Evolutionary conservation across 176 grass and related monocot genomes (phyloP), one percentile per base, ranked within the genome.

Genomic region (Cenchrus fungigraminus): DNA sequence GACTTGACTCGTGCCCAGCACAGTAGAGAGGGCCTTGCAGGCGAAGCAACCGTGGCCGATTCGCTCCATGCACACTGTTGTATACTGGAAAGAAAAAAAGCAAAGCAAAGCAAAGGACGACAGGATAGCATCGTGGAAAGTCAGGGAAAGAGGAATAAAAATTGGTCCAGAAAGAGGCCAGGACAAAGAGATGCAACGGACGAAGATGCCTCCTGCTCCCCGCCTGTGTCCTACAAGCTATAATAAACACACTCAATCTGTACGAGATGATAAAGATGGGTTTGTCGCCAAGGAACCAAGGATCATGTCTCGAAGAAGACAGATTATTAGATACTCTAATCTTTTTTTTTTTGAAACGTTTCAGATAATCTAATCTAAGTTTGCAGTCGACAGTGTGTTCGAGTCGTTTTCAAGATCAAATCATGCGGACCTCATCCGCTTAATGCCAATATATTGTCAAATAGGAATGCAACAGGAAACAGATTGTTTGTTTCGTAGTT

Each of bases 21-120:
- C 11, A 55, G 37, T 51, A 71, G 47, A 5, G 3, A 32, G 8
- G 46, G n/a, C 15, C 53, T 83, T 71, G 14, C 54, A 29, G n/a
- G 32, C 73, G 65, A 88, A 78, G 86, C 73, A 88, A 78, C 54
- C 86, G n/a, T 65, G 0, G 44, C 19, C 31, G 15, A 71, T 78
- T 78, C 8, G 79, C 79, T 83, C 6, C 52, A 6, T 4, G 42
- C 34, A 51, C 19, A 51, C 19, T 63, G 64, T 20, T 37, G 70
- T n/a, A 25, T 9, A 17, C 13, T 19, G 44, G 17, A 12, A 20
- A 40, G 20, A 34, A 57, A 34, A 46, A 3, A 82, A 16, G 2
- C 42, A n/a, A 10, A 61, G 31, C 31, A 32, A 32, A 1, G 31
- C 31, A 32, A 32, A 32, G 31, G 31, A 61, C 13, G 11, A 25